These are phyloP conservation scores for Dactylellina leptospora DNA, from an alignment of 2,329 filamentous ascomycete genomes.

Conservation along the genomic window DNA sequence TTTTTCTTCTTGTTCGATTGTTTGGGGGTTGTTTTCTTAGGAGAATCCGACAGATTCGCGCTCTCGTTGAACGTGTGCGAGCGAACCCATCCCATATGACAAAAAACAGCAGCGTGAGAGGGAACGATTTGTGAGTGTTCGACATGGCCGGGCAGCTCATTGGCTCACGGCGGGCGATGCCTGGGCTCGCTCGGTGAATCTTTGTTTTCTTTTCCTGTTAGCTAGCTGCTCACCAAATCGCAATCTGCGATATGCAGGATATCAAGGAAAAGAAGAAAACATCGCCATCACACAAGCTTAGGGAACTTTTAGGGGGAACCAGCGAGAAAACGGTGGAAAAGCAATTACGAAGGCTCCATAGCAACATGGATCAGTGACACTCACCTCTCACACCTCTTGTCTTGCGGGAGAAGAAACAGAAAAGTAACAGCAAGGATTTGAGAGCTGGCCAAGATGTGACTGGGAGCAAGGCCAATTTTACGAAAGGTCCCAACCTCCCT, in stretches of 20 bases:
- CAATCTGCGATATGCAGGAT: conserved; percentile 45
- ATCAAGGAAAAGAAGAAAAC: conserved; percentile 46
- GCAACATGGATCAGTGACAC: conserved; percentile 52
- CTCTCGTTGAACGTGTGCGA: background rate
- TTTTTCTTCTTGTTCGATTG: too few relatives aligned
- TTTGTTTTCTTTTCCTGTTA: background rate
- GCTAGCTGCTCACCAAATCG: conserved; percentile 23
- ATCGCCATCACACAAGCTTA: background rate
- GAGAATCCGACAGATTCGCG: conserved; percentile 12
- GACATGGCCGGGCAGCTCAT: conserved; percentile 28
- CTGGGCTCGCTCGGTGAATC: conserved; percentile 16
- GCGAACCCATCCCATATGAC: conserved; percentile 29
- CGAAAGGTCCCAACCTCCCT: conserved; percentile 52
- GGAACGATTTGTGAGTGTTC: conserved; percentile 5
- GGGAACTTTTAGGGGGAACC: background rate
- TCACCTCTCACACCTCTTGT: conserved; percentile 20
- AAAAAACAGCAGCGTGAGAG: conserved; percentile 24
- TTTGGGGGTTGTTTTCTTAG: conserved; percentile 1
- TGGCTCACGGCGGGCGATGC: conserved; percentile 23
- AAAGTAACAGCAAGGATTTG: conserved; percentile 35
- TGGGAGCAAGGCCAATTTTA: conserved; percentile 43
- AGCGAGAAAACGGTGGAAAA: conserved; percentile 29
- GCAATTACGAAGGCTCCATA: conserved; percentile 40
- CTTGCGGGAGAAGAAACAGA: conserved; percentile 32
- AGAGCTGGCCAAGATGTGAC: conserved; percentile 47